Evolutionary conservation across 352 stramenopile species (phyloP).

Genomic region (Aphanomyces cochlioides): DNA sequence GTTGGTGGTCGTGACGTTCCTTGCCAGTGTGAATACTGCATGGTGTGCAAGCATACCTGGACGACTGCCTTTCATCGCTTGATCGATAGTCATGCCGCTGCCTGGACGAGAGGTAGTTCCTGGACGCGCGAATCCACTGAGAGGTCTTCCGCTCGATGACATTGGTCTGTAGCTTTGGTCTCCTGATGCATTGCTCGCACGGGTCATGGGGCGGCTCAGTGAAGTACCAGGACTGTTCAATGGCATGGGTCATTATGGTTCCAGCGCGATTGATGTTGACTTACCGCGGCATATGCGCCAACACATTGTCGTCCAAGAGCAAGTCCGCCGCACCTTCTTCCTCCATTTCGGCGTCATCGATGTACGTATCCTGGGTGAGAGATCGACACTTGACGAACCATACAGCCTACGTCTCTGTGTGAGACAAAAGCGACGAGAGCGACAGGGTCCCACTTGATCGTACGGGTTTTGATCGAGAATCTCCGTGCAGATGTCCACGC

Average conservation of each 20-base stretch:
- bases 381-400: conserved; percentile 90
- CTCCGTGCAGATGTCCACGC: conserved; percentile 76
- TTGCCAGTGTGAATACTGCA: neutral
- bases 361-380: conserved; percentile 83
- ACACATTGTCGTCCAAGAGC: conserved; percentile 91
- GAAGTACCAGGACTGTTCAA: conserved; percentile 69
- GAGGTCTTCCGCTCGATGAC: conserved; percentile 72
- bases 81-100: conserved; percentile 71
- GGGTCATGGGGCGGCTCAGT: conserved; percentile 77
- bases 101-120: conserved; percentile 67
- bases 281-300: conserved; percentile 72
- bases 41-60: conserved; percentile 32
- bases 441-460: conserved; percentile 48
- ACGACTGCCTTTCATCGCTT: conserved; percentile 64
- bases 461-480: conserved; percentile 83
- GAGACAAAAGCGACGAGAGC: neutral
- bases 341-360: conserved; percentile 92
- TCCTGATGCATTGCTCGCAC: conserved; percentile 33
- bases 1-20: conserved; percentile 85
- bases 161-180: conserved; percentile 81
- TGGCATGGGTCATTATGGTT: neutral
- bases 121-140: conserved; percentile 85
- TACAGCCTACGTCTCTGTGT: conserved; percentile 45
- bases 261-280: neutral
- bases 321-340: conserved; percentile 87